Percentiles rank a stretch among this genome's conserved stretches.
Evolutionary conservation across 169 alveolate genomes (phyloP).

Genomic region (Plasmodium gaboni): DNA sequence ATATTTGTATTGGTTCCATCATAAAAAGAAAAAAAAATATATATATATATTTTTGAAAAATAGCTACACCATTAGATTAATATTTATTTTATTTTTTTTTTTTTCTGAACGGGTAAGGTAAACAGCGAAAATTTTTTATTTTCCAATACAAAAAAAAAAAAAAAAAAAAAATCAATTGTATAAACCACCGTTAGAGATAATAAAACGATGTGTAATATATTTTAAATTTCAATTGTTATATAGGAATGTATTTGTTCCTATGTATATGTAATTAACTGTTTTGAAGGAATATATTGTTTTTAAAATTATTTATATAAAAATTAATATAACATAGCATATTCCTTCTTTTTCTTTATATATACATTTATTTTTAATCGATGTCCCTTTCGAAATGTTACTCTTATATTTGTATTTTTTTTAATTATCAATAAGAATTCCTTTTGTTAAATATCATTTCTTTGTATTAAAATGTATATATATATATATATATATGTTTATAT

Average conservation of each 20-base stretch:
- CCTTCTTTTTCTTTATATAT: constrained; percentile 13
- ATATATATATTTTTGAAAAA: background rate
- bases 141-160: constrained; percentile 1
- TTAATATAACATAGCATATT: background rate
- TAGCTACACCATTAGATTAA: too few species aligned
- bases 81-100: too few species aligned
- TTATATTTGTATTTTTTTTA: background rate
- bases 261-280: constrained; percentile 15
- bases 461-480: too few species aligned
- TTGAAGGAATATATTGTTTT: constrained; percentile 1
- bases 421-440: background rate
- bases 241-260: constrained; percentile 1
- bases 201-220: background rate
- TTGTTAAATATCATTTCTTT: background rate
- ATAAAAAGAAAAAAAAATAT: constrained; percentile 2
- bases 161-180: background rate
- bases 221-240: background rate
- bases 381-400: too few species aligned
- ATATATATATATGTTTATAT: too few species aligned
- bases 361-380: too few species aligned
- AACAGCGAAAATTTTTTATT: background rate
- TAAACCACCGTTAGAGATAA: too few species aligned
- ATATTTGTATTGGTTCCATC: too few species aligned
- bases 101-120: constrained; percentile 13
- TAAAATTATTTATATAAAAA: background rate